Evolutionary conservation across 306 rosid species (phyloP).

Genomic region (cucumber (Cucumis sativus)): Cucumber_9930_V3 NC_026655.2:26824001-26824500

Average conservation of each 20-base stretch:
- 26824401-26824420: not conserved
- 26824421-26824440: not conserved
- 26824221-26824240: no score
- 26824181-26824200: no score
- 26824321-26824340: not conserved
- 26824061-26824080: not conserved
- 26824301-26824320: no score
- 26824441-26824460: not conserved
- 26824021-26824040: not conserved
- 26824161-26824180: not conserved
- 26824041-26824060: not conserved
- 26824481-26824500: not conserved
- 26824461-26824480: not conserved
- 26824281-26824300: no score
- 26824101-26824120: not conserved
- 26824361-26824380: not conserved
- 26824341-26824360: not conserved
- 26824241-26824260: no score
- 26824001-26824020: not conserved
- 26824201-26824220: no score
- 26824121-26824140: no score
- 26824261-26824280: no score
- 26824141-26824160: not conserved
- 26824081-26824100: not conserved
- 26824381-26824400: not conserved